Evolutionary conservation across 1,284 basidiomycete species (phyloP).

Genomic region (Moesziomyces globuligerus): DNA sequence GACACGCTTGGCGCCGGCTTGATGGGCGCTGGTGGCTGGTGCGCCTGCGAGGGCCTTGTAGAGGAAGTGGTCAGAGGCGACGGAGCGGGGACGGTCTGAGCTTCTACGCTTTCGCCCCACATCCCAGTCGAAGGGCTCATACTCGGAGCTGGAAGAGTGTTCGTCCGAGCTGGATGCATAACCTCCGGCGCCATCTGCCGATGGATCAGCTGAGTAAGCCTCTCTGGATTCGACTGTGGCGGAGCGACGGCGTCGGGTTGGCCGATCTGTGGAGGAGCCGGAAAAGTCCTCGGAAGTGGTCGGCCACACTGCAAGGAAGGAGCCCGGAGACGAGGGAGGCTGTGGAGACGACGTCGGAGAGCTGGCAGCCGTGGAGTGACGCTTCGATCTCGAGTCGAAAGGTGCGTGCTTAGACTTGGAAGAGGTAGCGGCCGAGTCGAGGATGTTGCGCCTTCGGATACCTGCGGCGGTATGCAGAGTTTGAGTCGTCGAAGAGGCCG

Average conservation of each 20-base stretch:
- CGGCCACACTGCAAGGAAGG: constrained; percentile 7
- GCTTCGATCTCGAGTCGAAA: constrained; percentile 7
- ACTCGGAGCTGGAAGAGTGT: constrained; percentile 41
- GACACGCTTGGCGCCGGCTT: constrained; percentile 9
- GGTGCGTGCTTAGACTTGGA: constrained; percentile 6
- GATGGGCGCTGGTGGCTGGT: constrained; percentile 1
- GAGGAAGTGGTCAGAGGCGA: constrained; percentile 11
- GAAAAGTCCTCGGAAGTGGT: constrained; percentile 22
- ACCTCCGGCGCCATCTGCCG: constrained; percentile 25
- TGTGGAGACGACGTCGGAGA: constrained; percentile 18
- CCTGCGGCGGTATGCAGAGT: constrained; percentile 4
- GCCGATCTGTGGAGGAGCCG: constrained; percentile 42
- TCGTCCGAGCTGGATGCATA: constrained; percentile 42
- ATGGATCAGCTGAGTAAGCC: constrained; percentile 52
- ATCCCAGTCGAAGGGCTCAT: constrained; percentile 54
- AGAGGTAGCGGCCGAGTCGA: constrained; percentile 25
- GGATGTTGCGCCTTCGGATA: constrained; percentile 31
- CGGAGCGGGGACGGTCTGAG: constrained; percentile 26
- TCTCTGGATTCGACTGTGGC: constrained; percentile 39
- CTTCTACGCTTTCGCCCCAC: constrained; percentile 34
- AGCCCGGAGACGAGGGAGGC: constrained; percentile 25
- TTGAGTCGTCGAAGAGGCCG: constrained; percentile 3
- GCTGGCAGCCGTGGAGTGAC: constrained; percentile 10
- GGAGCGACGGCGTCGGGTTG: constrained; percentile 25
- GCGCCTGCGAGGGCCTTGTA: constrained; percentile 3